Base-by-base conservation (phyloP, 208 protist species). In the Leptomonas pyrrhocoris region DNA sequence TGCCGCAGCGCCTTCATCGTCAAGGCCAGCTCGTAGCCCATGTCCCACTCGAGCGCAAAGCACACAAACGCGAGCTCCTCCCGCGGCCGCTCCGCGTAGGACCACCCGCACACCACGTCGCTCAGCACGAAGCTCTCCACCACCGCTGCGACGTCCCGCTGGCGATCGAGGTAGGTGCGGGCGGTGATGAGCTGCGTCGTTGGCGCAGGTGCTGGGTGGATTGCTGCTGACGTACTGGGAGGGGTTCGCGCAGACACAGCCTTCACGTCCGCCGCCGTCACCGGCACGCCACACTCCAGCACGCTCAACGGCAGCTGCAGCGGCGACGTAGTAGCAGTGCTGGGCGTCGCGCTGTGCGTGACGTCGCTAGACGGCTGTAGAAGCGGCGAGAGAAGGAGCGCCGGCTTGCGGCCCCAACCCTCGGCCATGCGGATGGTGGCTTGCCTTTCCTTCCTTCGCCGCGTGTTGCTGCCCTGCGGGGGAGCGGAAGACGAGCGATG, bases 41-140 rank as follows among this genome's bases (percentile, higher is more conserved):
- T 90, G 51, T 94, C 83, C 91, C 91, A 96, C 58, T 90, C 74
- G n/a, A 88, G 70, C 11, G 88, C 88, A 54, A 90, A 96, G n/a
- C 57, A 60, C 19, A 85, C 76, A 54, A 94, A 95, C 38, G 72
- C 67, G 1, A 67, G 45, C 23, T 82, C 50, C 68, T 94, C 89
- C 0, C 62, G 71, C 23, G 68, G 40, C 12, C 72, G 71, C 62
- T 95, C 87, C 23, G 75, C 49, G 66, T 92, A 92, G 5, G 84
- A 76, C 85, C 83, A 89, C 11, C 67, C 73, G 42, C 79, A 88
- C 50, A 73, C 77, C 3, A 67, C 76, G 46, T 88, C 65, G 53
- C 78, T 81, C 62, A 92, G 61, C 40, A 75, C 68, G 51, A 83
- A 87, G 16, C 56, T 67, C 55, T 90, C 85, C 58, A 90, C 71